These are phyloP conservation scores for Elongisporangium anandrum DNA, from an alignment of 352 stramenopile species.

Conservation along the genomic window DNA sequence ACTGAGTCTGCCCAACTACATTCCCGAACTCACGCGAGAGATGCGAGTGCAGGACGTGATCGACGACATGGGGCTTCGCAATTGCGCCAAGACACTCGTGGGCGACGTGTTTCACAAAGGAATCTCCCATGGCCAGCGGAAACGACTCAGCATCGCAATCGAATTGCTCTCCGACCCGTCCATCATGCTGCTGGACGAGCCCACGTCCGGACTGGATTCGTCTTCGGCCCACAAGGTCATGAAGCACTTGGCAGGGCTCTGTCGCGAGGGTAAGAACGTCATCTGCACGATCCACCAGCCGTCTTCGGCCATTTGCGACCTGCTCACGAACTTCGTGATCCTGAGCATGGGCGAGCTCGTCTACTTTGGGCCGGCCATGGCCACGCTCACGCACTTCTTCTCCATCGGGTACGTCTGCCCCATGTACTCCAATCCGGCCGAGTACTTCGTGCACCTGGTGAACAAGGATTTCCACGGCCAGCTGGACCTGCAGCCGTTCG, in stretches of 20 bases:
- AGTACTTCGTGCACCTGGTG: constrained; percentile 62
- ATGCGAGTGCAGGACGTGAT: constrained; percentile 62
- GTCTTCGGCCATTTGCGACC: constrained; percentile 61
- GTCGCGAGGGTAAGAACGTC: constrained; percentile 59
- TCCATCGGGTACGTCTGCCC: constrained; percentile 46
- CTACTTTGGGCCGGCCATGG: constrained; percentile 84
- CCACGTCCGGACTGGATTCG: constrained; percentile 89
- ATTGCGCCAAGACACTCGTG: constrained; percentile 53
- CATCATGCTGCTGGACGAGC: constrained; percentile 95
- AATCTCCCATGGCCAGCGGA: constrained; percentile 85
- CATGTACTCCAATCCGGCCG: constrained; percentile 61
- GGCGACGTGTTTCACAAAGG: constrained; percentile 86
- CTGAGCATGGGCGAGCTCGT: constrained; percentile 73
- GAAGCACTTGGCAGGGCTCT: constrained; percentile 46
- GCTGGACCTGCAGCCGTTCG: constrained; percentile 25
- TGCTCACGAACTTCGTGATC: constrained; percentile 66
- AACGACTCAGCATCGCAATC: constrained; percentile 90
- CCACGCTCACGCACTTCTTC: constrained; percentile 43
- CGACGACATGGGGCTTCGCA: constrained; percentile 60
- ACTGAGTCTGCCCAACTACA: constrained; percentile 39
- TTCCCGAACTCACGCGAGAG: constrained; percentile 31
- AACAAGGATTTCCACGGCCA: constrained; percentile 56
- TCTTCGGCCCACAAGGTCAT: constrained; percentile 89
- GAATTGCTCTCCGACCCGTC: constrained; percentile 93
- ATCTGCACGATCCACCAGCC: constrained; percentile 86